Percentiles rank a stretch among this genome's conserved stretches.
These are phyloP conservation scores for Rhodotorula diobovata DNA, from an alignment of 768 basidiomycete species.

Conservation along the genomic window DNA sequence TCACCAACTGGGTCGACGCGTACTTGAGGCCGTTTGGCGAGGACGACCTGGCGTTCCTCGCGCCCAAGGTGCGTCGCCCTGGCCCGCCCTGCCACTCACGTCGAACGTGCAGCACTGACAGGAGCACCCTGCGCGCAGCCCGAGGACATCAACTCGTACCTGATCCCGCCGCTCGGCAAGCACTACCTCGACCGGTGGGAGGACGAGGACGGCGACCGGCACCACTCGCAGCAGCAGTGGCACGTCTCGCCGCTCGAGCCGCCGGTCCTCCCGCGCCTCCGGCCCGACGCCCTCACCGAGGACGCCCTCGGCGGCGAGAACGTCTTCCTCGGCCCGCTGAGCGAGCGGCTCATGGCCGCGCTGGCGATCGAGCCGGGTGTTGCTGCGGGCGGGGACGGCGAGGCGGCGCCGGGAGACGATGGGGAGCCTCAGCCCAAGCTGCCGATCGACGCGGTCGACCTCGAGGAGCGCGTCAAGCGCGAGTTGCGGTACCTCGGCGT, in stretches of 20 bases:
- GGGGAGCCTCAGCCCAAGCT: conserved; percentile 64
- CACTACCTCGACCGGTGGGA: conserved; percentile 93
- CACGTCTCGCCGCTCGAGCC: conserved; percentile 29
- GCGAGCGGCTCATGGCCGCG: conserved; percentile 40
- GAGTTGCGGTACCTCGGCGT: conserved; percentile 51
- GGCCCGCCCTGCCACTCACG: too few species aligned
- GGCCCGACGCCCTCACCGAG: conserved; percentile 74
- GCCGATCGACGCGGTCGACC: conserved; percentile 47
- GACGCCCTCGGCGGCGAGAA: conserved; percentile 49
- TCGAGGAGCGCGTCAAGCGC: conserved; percentile 50
- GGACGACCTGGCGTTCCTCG: conserved; percentile 91
- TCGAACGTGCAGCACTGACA: too few species aligned
- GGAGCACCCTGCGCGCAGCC: conserved; percentile 39
- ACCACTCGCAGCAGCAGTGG: not conserved
- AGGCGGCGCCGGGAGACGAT: conserved; percentile 65
- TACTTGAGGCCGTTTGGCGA: conserved; percentile 85
- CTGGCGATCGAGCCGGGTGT: conserved; percentile 32
- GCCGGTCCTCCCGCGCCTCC: conserved; percentile 44
- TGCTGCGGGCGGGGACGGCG: conserved; percentile 56
- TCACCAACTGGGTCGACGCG: conserved; percentile 81
- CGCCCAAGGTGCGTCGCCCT: conserved; percentile 59
- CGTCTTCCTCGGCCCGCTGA: conserved; percentile 37
- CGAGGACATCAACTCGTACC: conserved; percentile 82
- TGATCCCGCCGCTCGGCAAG: conserved; percentile 77
- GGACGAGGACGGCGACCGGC: conserved; percentile 63